Evolutionary conservation across 345 rosid genomes (phyloP), one percentile per base, ranked within the genome.

Genomic region (Eutrema japonicum): DNA sequence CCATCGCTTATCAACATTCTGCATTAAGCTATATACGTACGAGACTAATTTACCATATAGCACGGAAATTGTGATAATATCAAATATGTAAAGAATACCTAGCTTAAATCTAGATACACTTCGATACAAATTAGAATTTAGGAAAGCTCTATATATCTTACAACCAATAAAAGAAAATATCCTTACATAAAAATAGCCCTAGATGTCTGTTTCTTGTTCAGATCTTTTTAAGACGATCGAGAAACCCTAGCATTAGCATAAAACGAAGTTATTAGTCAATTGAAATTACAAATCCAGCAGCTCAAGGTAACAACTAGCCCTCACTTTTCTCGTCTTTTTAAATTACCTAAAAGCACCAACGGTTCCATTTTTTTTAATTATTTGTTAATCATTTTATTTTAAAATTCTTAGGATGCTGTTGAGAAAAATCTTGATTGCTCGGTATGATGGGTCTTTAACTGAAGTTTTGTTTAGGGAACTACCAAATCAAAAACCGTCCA

Each of bases 381-480:
- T 22, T 22, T 22, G 22, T 22, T 4, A 10, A n/a, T 26, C 53
- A 13, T 40, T 47, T 14, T 10, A 5, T 12, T 4, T 32, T 42
- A 53, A 18, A 10, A 4, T 12, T 66, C 63, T 35, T 82, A 91
- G 97, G 96, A 88, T 80, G 98, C 92, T 22, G 89, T 91, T 33
- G 97, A 94, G 81, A 94, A 89, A 26, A 18, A 10, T 35, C 65
- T 26, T 76, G 66, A 42, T 70, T 61, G 61, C 71, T 89, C 87
- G 92, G 97, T 84, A 86, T 91, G 97, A 94, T 87, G 95, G 89
- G 93, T 86, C 88, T 86, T 85, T 81, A 89, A 85, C 91, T 83
- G 87, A 85, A 72, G 85, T 42, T 65, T 68, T 75, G 49, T 51
- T 67, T 43, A 27, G 32, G 41, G 64, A 55, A 64, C 36, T 55